Conservation (phyloP, 139 green algal species). For the Desmodesmus armatus region DNA sequence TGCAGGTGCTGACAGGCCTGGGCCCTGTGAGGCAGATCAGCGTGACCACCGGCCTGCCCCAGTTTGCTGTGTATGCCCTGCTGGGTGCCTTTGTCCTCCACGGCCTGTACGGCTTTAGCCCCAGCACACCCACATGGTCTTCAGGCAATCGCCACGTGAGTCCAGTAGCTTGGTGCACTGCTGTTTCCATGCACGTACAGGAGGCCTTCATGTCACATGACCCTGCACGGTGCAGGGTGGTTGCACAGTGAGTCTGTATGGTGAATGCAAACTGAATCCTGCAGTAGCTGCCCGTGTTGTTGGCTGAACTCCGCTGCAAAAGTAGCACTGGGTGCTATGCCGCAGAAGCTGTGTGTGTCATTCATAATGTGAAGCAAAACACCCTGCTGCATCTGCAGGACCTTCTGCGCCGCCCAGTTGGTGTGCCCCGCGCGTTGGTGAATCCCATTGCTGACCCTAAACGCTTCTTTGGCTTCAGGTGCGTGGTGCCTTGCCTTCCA, state of each 20-base stretch:
- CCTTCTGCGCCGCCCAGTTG: conserved; percentile 10
- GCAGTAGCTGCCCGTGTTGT: too few species aligned
- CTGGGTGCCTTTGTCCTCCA: conserved; percentile 13
- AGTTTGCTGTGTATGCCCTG: neutral
- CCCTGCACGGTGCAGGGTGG: neutral
- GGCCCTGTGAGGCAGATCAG: conserved; percentile 18
- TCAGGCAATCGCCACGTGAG: conserved; percentile 14
- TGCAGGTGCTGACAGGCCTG: conserved; percentile 7
- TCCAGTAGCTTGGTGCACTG: neutral
- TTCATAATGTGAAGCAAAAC: too few species aligned
- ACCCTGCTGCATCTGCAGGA: conserved; percentile 17
- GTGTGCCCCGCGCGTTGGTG: conserved; percentile 9
- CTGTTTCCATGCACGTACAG: too few species aligned
- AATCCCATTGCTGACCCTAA: conserved; percentile 8
- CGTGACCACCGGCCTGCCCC: conserved; percentile 7
- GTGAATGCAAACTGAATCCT: neutral
- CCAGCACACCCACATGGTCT: conserved; percentile 26
- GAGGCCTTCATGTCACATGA: too few species aligned
- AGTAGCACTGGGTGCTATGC: too few species aligned
- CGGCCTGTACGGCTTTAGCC: conserved; percentile 4
- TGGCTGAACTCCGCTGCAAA: too few species aligned
- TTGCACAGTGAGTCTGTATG: neutral
- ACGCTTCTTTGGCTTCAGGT: conserved; percentile 13
- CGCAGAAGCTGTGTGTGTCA: too few species aligned
- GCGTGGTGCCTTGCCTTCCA: too few species aligned